A percentile compares a stretch with the other conserved stretches of the same genome.
Conservation (phyloP, 305 asterid genomes). For the Solanum hybrid region DNA sequence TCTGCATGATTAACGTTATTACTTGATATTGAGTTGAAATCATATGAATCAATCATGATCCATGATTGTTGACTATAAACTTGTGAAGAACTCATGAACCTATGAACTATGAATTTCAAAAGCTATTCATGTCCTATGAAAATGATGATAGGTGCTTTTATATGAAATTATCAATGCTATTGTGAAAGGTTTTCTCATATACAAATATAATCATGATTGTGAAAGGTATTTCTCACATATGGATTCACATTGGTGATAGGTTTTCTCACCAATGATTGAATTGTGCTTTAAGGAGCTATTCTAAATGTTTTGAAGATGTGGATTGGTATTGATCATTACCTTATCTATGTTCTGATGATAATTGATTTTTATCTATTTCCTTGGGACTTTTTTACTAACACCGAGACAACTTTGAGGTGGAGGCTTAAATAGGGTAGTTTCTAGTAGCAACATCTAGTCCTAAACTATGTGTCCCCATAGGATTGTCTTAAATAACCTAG, state of each 20-base stretch:
- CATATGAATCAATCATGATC: not conserved
- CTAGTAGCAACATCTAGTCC: not conserved
- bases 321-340: not conserved
- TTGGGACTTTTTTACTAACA: not conserved
- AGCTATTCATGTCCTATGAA: not conserved
- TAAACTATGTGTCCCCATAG: not conserved
- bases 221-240: not conserved
- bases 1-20: not conserved
- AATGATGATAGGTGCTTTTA: not conserved
- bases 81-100: not conserved
- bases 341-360: not conserved
- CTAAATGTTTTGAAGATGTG: not conserved
- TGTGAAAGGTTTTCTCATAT: not conserved
- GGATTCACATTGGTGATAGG: not conserved
- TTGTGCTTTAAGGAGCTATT: not conserved
- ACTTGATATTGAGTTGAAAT: not conserved
- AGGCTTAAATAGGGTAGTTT: not conserved
- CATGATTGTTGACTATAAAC: not conserved
- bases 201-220: not conserved
- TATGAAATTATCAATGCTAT: not conserved
- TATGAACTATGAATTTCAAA: not conserved
- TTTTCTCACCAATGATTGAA: not conserved
- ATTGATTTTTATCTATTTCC: not conserved
- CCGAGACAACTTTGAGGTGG: not conserved
- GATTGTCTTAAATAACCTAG: not conserved